phyloP scores from a whole-genome alignment of 2,329 filamentous ascomycete species.

The Fonsecaea pugnacius region DNA sequence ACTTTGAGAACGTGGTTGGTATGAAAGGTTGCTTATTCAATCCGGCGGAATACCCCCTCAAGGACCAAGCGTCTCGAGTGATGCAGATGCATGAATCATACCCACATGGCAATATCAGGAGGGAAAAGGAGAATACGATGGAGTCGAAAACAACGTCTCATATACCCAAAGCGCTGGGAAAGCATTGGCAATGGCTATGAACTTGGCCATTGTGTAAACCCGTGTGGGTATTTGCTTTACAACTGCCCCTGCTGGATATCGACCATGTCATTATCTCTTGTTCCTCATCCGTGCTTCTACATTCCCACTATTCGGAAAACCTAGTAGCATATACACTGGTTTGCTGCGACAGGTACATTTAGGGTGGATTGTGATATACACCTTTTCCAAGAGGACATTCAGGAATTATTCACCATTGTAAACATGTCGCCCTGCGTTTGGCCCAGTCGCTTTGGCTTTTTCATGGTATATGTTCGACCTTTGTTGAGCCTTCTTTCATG shows the following conservation, averaged over 20 bases:
- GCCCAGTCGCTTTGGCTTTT: background rate
- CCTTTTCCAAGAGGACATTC: background rate
- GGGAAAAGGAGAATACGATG: too few relatives aligned
- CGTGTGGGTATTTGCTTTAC: background rate
- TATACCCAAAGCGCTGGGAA: too few relatives aligned
- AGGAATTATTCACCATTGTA: background rate
- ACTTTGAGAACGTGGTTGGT: background rate
- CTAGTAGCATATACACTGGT: background rate
- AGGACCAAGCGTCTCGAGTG: too few relatives aligned
- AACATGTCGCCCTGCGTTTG: background rate
- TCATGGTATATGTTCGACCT: constrained; percentile 1
- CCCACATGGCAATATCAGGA: too few relatives aligned
- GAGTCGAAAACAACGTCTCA: too few relatives aligned
- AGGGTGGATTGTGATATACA: background rate
- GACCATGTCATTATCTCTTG: background rate
- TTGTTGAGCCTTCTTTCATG: background rate
- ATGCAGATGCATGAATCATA: background rate
- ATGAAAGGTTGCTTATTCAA: background rate
- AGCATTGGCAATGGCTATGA: background rate
- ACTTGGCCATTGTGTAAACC: background rate
- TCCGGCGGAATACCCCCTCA: too few relatives aligned
- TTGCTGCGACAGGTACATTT: background rate
- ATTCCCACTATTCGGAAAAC: background rate
- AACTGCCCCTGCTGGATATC: background rate
- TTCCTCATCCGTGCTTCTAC: background rate